Base-by-base conservation (phyloP, 331 rosid genomes). In the Pyrus hybrid region DNA sequence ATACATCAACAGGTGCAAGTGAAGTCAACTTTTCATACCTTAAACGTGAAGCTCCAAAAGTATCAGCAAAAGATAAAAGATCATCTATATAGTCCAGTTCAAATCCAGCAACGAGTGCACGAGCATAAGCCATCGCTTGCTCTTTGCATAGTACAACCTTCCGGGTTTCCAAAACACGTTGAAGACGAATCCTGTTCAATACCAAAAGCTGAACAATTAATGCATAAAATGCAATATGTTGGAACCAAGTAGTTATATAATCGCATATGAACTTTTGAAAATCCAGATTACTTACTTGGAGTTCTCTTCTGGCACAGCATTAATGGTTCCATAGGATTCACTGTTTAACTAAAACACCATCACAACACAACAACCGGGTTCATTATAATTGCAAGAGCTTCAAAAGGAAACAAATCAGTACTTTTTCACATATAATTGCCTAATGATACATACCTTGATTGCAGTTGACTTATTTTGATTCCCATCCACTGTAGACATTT, bases 81-180 rank as follows among this genome's bases (percentile, higher is more conserved):
- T 94, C 97, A 49, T 90, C 97, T 23, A 94, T 51, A 75, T 88
- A 81, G 76, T 92, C 93, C 29, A 87, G 80, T 63, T 90, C 88
- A 80, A 78, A 94, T 85, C 99, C 97, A 6, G 96, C 89, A 57
- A 90, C 99, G 75, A 92, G 82, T 72, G 99, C 93, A 47, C 99
- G 97, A 21, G 99, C 99, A 80, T 92, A 94, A 57, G 99, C 99
- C 99, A 94, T 94, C 3, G 99, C 99, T 79, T 94, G 99, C 85
- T 94, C 99, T 86, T 90, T 94, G 82, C 80, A 88, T 22, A 94
- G 92, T 72, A 92, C 91, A 11, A 94, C 92, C 86, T 76, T 94
- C 51, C 99, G 93, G 49, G 86, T 90, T 79, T 92, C 97, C 68
- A 94, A 80, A 86, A 94, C 97, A 41, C 96, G 97, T 73, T 85